Percentiles rank a stretch among this genome's conserved stretches.
phyloP scores from a whole-genome alignment of 2,329 filamentous ascomycete genomes.

The Diaporthe nobilis region DNA sequence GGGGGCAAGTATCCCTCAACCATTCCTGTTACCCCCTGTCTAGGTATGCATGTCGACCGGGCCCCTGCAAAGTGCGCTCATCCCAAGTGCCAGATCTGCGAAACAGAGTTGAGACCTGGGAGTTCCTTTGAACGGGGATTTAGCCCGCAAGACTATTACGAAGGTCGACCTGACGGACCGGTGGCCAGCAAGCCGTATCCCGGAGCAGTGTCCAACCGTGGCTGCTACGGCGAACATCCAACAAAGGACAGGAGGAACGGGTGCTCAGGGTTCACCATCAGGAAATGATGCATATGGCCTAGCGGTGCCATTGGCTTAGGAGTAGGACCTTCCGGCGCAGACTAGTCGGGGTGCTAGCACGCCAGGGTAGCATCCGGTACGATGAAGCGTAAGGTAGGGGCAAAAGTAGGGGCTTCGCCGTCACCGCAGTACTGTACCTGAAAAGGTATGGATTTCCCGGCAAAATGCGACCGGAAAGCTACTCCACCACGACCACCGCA shows the following conservation, averaged over 20 bases:
- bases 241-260: slow-evolving; percentile 4
- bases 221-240: background rate
- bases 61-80: slow-evolving; percentile 23
- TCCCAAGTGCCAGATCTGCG: slow-evolving; percentile 28
- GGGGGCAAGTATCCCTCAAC: background rate
- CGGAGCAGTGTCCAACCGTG: background rate
- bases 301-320: slow-evolving; percentile 3
- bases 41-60: slow-evolving; percentile 19
- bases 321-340: background rate
- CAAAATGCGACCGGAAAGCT: slow-evolving; percentile 16
- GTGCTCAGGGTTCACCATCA: background rate
- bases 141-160: slow-evolving; percentile 3
- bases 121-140: slow-evolving; percentile 16
- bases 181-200: slow-evolving; percentile 1
- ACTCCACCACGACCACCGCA: background rate
- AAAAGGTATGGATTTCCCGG: slow-evolving; percentile 23
- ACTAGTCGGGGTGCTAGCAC: slow-evolving; percentile 14
- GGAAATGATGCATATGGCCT: slow-evolving; percentile 18
- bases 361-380: slow-evolving; percentile 27
- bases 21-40: background rate
- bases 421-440: slow-evolving; percentile 21
- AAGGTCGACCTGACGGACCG: background rate
- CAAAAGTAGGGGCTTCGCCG: slow-evolving; percentile 9
- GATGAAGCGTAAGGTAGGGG: slow-evolving; percentile 19
- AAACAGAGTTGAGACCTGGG: slow-evolving; percentile 35